Base-by-base conservation (phyloP, 1,284 basidiomycete species). In the Golubevia pallescens region DNA sequence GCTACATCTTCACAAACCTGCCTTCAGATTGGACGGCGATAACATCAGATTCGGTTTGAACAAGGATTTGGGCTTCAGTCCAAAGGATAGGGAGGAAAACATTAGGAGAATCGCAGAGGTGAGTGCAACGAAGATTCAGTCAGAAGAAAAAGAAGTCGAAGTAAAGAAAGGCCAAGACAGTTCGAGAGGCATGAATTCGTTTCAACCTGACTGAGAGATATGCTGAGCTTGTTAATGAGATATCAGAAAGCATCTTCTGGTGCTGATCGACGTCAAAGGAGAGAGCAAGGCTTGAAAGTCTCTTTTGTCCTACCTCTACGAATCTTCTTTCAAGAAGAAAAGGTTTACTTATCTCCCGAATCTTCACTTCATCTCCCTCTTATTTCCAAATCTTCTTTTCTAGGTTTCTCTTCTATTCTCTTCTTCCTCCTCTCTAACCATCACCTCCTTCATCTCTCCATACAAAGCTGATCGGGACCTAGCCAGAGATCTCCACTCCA, bases 391-490 rank as follows among this genome's bases (percentile, higher is more conserved):
- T 68, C 20, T 14, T 70, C 63, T 58, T 62, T 8, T 66, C 21
- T 78, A 95, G 94, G 94, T 99, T 61, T 92, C 97, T 32, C 94
- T 94, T 82, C 89, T 99, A 52, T 97, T 99, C 86, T 91, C 95
- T 14, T 93, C 95, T 75, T 91, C 95, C 1, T 91, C 90, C 53
- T 92, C 92, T 72, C 89, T 97, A 75, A 89, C 93, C 21, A 89
- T 97, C 82, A 97, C 97, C 6, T 95, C 96, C 28, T 99, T 99
- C 88, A 99, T 99, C 87, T 97, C 95, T 5, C 97, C 97, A n/a
- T 98, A 87, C 83, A 90, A 90, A 58, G 90, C 91, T 2, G 97
- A 99, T 88, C 91, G 96, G 58, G 89, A 91, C 19, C 86, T 93
- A 67, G 97, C 93, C 24, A 91, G 97, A 62, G 88, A 91, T 72